Evolutionary conservation across 345 rosid genomes (phyloP), one percentile per base, ranked within the genome.

Genomic region (Anastatica hierochuntica): DNA sequence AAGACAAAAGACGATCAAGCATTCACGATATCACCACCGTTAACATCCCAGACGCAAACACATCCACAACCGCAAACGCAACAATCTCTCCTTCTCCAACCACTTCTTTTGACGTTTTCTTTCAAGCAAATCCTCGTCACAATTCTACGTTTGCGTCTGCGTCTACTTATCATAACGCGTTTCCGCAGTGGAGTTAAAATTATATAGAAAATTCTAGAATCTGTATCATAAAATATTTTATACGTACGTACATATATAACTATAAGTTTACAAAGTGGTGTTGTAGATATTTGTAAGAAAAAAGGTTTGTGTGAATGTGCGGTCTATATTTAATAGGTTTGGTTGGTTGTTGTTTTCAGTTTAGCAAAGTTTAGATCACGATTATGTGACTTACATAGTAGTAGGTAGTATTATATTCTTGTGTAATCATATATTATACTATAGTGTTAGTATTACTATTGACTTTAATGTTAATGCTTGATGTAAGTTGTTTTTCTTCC

Each of bases 21-120:
- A 90, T 90, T 64, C 98, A 90, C 62, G 98, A 90, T 60, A 90
- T 90, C 48, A 90, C 98, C 13, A 88, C 96, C 6, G 90, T 78
- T 49, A 84, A 78, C 61, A 72, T 82, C 46, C 53, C 72, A 2
- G 94, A 82, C 31, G 59, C 50, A 14, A 14, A 33, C 23, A 15
- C 26, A 51, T 12, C 75, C 74, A 0, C 70, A 60, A 64, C 47
- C 37, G 19, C 51, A 8, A 19, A 45, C 7, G 12, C 48, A 3
- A 27, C 49, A 36, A 14, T 49, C 12, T 40, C 70, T 52, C n/a
- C 50, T 9, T 45, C 55, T 44, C 49, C 56, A 10, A 23, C 45
- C 43, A 53, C n/a, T 34, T 26, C 71, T 20, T 53, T 59, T 33
- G 66, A 52, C 13, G 50, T 16, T 40, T 46, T 46, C 18, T 15